phyloP scores from a whole-genome alignment of 2,329 filamentous ascomycete species.

The Trichocomaceae sp. region DNA sequence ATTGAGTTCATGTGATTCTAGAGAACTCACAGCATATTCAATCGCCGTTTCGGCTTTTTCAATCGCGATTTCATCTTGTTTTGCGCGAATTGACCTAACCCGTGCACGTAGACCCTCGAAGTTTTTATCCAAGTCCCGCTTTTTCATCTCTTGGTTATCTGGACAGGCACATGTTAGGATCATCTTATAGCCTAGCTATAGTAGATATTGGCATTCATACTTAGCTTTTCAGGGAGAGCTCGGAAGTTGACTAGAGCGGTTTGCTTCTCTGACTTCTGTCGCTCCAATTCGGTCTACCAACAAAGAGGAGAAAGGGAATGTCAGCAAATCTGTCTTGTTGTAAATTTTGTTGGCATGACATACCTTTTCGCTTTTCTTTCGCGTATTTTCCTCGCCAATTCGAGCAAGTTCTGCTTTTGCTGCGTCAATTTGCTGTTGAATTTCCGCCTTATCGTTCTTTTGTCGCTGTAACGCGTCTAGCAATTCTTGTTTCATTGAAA shows the following conservation, averaged over 20 bases:
- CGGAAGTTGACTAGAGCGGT: slow-evolving; percentile 58
- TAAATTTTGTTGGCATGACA: slow-evolving; percentile 13
- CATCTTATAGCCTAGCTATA: neutral
- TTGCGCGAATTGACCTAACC: slow-evolving; percentile 47
- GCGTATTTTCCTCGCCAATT: slow-evolving; percentile 19
- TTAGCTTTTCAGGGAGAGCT: slow-evolving; percentile 63
- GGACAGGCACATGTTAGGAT: slow-evolving; percentile 11
- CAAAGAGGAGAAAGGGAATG: slow-evolving; percentile 6
- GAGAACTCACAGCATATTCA: slow-evolving; percentile 47
- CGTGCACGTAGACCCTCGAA: slow-evolving; percentile 40
- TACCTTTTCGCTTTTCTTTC: slow-evolving; percentile 40
- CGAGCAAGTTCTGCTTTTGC: slow-evolving; percentile 24
- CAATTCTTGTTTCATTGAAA: slow-evolving; percentile 51
- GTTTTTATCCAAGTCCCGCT: slow-evolving; percentile 35
- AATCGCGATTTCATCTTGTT: slow-evolving; percentile 51
- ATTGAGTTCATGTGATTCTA: neutral
- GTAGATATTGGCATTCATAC: slow-evolving; percentile 43
- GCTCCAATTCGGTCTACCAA: slow-evolving; percentile 31
- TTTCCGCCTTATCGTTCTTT: slow-evolving; percentile 35
- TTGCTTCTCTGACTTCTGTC: slow-evolving; percentile 63
- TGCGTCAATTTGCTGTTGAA: slow-evolving; percentile 22
- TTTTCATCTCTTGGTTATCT: slow-evolving; percentile 42
- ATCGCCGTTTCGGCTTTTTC: slow-evolving; percentile 52
- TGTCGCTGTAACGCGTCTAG: slow-evolving; percentile 44
- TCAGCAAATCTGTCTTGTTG: neutral